A percentile compares a stretch with the other conserved stretches of the same genome.
Evolutionary conservation across 371 early-diverging fungal genomes (phyloP).

Genomic region (Syncephalastrum contaminatum): DNA sequence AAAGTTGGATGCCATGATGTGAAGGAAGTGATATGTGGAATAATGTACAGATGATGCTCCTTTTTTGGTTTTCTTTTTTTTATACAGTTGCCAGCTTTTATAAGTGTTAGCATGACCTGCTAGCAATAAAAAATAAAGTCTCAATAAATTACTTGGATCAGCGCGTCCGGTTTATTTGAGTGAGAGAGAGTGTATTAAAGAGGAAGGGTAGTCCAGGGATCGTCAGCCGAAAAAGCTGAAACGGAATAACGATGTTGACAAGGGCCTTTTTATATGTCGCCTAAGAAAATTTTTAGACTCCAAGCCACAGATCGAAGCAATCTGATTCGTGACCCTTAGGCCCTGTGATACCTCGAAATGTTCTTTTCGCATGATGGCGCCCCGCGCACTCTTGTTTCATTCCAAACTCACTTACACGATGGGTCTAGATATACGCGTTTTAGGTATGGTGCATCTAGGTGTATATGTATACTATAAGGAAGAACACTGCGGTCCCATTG

Average conservation of each 20-base stretch:
- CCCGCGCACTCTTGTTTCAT: no score
- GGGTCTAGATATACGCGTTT: no score
- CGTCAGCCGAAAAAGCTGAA: conserved; percentile 50
- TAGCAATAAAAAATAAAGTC: conserved; percentile 1
- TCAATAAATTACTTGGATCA: conserved; percentile 1
- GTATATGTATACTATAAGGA: no score
- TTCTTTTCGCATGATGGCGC: no score
- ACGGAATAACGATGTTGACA: conserved; percentile 18
- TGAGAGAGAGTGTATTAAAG: conserved; percentile 3
- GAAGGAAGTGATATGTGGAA: conserved; percentile 1
- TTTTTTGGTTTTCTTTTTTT: conserved; percentile 10
- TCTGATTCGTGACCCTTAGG: no score
- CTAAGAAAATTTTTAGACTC: no score
- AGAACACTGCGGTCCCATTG: no score
- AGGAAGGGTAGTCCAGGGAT: conserved; percentile 38
- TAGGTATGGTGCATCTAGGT: no score
- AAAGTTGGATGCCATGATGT: conserved; percentile 36
- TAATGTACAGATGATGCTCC: conserved; percentile 5
- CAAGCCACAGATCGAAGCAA: no score
- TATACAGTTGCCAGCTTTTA: conserved; percentile 1
- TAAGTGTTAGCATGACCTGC: background rate
- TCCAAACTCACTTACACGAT: no score
- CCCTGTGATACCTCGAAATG: no score
- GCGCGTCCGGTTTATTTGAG: conserved; percentile 1
- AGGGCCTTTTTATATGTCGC: conserved; percentile 8